phyloP scores from a whole-genome alignment of 305 asterid genomes.

The Fraxinus xanthoxyloides region DNA sequence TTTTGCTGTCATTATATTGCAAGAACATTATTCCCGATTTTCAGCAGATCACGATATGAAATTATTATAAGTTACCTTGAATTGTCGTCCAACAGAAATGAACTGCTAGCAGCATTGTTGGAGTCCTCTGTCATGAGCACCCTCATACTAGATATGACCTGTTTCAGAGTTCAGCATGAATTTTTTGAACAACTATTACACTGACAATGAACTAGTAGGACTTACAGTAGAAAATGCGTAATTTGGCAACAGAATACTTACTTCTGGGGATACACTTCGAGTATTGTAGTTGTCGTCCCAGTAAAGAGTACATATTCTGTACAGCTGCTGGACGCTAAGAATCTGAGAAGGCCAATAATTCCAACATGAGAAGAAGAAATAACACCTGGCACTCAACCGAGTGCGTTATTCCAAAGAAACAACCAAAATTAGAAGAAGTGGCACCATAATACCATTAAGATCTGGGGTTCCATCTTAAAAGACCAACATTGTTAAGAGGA shows the following conservation, averaged over 20 bases:
- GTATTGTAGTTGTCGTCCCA: constrained; percentile 97
- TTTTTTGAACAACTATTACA: neutral
- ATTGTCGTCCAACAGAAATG: constrained; percentile 90
- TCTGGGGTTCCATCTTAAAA: neutral
- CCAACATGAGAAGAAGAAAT: constrained; percentile 18
- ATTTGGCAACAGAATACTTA: constrained; percentile 32
- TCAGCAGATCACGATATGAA: neutral
- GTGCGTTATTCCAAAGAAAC: neutral
- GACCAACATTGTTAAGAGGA: neutral
- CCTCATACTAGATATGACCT: constrained; percentile 97
- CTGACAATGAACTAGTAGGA: neutral
- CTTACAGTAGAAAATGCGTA: neutral
- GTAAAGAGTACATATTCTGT: constrained; percentile 93
- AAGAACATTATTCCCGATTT: neutral
- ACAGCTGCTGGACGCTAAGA: constrained; percentile 95
- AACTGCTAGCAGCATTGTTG: constrained; percentile 74
- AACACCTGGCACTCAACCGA: neutral
- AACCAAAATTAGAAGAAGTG: neutral
- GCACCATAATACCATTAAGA: neutral
- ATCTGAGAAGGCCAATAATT: constrained; percentile 50
- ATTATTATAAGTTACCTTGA: constrained; percentile 55
- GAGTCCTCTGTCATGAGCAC: constrained; percentile 95
- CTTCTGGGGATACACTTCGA: constrained; percentile 86
- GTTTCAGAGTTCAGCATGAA: constrained; percentile 12
- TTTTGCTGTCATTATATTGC: neutral